Base-by-base conservation (phyloP, 768 basidiomycete species). In the Pseudohyphozyma bogoriensis region DNA sequence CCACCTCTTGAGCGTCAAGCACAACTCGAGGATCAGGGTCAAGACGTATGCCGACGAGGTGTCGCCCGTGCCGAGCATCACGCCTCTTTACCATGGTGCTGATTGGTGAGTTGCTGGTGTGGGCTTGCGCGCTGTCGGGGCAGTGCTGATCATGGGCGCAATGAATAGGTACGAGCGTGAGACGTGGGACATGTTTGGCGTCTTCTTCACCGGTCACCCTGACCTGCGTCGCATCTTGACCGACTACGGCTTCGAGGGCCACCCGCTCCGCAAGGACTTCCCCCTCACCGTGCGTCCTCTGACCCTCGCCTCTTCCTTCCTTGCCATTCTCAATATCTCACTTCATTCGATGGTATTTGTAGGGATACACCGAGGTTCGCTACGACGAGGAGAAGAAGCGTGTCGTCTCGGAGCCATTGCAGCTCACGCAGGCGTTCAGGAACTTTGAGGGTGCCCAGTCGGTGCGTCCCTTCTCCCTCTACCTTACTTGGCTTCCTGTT, bases 331-430 rank as follows among this genome's bases (percentile, higher is more conserved):
- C n/a, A n/a, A n/a, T n/a, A n/a, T n/a, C n/a, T n/a, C n/a, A n/a
- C n/a, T n/a, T n/a, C n/a, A n/a, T n/a, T n/a, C n/a, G n/a, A n/a
- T n/a, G 18, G 1, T 35, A 5, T n/a, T 20, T 8, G 18, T 69
- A 95, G 91, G 95, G 95, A n/a, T 99, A 97, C 75, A 90, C 89
- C 12, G 95, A 99, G 75, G 81, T 97, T 42, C 86, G 95, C 44
- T 99, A 97, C 71, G 92, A 96, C 69, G 95, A 97, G 62, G 70
- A 70, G 65, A 66, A 68, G 62, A 69, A 68, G 62, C 67, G 67
- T 20, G 69, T 70, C 50, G 64, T 70, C 13, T 64, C 59, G 70
- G 95, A 99, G 73, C 95, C 95, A 37, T 79, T 99, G 50, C 95
- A 99, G 73, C 80, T 99, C 60, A 91, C 93, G 2, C 95, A 99